Percentiles rank a stretch among this genome's conserved stretches.
Conservation (phyloP, 768 basidiomycete species). For the Mycena rosella region DNA sequence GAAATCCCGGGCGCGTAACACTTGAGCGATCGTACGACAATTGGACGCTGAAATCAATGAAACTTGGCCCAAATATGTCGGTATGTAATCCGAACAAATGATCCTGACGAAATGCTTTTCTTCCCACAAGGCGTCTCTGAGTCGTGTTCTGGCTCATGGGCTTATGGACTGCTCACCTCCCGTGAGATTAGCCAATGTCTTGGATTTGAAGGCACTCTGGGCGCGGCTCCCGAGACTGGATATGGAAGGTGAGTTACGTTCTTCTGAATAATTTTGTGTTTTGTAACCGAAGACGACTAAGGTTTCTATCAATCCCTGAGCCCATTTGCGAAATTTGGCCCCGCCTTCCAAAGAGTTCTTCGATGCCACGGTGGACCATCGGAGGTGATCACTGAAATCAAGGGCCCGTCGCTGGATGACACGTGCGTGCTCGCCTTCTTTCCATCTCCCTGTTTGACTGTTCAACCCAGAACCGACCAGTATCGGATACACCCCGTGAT, state of each 20-base stretch:
- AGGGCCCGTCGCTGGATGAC: constrained; percentile 3
- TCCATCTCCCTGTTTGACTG: background rate
- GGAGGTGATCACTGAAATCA: constrained; percentile 16
- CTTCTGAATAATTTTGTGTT: too few relatives aligned
- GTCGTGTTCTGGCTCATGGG: constrained; percentile 10
- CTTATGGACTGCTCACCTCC: constrained; percentile 9
- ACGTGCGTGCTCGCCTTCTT: background rate
- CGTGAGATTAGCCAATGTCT: background rate
- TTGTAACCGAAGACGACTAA: too few relatives aligned
- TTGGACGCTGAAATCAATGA: constrained; percentile 2
- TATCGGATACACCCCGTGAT: constrained; percentile 6
- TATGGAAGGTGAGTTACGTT: background rate
- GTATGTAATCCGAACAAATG: too few relatives aligned
- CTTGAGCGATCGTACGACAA: background rate
- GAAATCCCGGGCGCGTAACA: background rate
- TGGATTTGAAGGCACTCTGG: background rate
- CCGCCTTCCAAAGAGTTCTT: constrained; percentile 9
- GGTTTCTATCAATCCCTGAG: constrained; percentile 6
- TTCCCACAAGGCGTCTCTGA: too few relatives aligned
- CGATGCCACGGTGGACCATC: constrained; percentile 19
- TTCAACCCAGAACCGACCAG: background rate
- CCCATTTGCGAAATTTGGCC: constrained; percentile 1
- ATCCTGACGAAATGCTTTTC: too few relatives aligned
- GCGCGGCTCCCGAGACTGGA: constrained; percentile 1
- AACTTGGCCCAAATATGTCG: too few relatives aligned